phyloP scores from a whole-genome alignment of 345 rosid genomes.

The Aquilaria yunnanensis region DNA sequence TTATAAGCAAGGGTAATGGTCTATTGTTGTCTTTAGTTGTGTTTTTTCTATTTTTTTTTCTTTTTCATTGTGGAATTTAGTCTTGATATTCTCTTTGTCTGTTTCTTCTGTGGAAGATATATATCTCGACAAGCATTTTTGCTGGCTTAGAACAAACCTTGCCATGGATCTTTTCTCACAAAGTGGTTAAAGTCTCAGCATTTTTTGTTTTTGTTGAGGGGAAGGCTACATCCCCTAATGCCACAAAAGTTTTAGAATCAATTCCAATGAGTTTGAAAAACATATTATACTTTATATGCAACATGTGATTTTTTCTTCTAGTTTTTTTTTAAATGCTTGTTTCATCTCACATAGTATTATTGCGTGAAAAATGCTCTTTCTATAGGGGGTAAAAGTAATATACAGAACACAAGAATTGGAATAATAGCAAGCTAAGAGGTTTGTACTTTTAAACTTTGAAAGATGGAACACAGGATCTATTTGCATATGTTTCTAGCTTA shows the following conservation, averaged over 20 bases:
- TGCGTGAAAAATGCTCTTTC: not conserved
- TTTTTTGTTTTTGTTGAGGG: constrained; percentile 94
- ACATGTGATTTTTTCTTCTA: constrained; percentile 5
- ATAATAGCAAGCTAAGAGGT: constrained; percentile 88
- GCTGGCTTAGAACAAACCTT: constrained; percentile 84
- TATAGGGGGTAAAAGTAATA: constrained; percentile 78
- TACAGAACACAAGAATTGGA: constrained; percentile 78
- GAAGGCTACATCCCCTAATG: constrained; percentile 69
- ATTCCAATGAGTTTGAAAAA: constrained; percentile 39
- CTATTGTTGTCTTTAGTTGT: no score
- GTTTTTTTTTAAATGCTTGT: constrained; percentile 5
- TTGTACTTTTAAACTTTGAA: not conserved
- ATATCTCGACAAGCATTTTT: constrained; percentile 81
- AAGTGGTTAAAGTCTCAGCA: constrained; percentile 78
- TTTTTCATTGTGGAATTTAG: no score
- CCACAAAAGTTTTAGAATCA: constrained; percentile 64
- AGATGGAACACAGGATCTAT: no score
- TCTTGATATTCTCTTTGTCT: not conserved
- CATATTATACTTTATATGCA: not conserved
- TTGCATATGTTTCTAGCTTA: not conserved
- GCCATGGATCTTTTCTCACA: constrained; percentile 90
- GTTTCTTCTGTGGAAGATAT: constrained; percentile 41
- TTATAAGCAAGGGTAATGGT: no score
- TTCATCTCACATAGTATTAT: constrained; percentile 10
- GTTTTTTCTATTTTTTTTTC: no score